phyloP scores from a whole-genome alignment of 2,329 filamentous ascomycete species.

The Fusarium setosum region DNA sequence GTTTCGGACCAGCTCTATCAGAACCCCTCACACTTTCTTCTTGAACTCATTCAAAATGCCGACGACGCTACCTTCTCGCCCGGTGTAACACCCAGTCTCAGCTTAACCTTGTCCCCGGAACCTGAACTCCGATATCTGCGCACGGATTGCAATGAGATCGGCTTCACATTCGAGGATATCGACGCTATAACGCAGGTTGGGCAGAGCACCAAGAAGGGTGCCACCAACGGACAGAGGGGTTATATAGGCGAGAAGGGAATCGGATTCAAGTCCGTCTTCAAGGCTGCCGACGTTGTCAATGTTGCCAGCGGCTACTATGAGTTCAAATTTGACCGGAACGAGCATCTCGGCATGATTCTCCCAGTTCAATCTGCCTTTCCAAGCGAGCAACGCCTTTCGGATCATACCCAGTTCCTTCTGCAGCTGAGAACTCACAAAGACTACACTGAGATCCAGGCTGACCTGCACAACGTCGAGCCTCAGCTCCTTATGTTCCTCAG shows the following conservation, averaged over 20 bases:
- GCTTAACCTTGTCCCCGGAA: not conserved
- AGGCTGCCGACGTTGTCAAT: not conserved
- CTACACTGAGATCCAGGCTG: not conserved
- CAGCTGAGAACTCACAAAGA: not conserved
- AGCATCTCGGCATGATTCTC: not conserved
- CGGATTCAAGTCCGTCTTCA: not conserved
- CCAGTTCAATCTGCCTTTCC: not conserved
- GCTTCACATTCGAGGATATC: not conserved
- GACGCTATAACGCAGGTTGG: not conserved
- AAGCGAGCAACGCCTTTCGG: accelerated
- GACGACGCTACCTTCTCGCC: not conserved
- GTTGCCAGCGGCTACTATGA: not conserved
- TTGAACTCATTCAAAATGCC: not conserved
- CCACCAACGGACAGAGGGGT: not conserved
- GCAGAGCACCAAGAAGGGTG: not conserved
- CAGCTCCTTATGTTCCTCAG: not conserved
- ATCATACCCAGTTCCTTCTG: not conserved
- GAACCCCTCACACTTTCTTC: not conserved
- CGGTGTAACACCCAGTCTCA: not conserved
- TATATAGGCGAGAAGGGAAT: not conserved
- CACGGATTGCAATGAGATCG: not conserved
- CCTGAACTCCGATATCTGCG: not conserved
- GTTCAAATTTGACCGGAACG: not conserved
- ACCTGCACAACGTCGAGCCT: not conserved
- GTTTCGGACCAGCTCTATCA: not conserved